Evolutionary conservation across 495 filamentous ascomycete genomes (phyloP), one percentile per base, ranked within the genome.

Genomic region (Stereocaulon alpinum): DNA sequence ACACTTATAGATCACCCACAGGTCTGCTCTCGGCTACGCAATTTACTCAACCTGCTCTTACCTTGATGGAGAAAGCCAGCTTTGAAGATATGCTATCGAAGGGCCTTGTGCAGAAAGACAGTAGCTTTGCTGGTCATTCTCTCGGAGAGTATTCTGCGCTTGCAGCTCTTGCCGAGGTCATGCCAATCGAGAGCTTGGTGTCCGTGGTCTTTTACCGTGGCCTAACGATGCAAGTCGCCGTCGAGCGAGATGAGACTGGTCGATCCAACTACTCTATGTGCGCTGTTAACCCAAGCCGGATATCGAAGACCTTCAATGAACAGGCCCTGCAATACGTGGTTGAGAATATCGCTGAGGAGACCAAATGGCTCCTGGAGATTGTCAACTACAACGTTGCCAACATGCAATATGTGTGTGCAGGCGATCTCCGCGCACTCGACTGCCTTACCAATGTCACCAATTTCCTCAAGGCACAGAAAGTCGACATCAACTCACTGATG

Each of bases 331-430:
- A 95, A 66, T 97, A 94, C 67, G 88, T 97, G 22, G 91, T 96
- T 49, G 88, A 86, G 75, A 92, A 86, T 73, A 89, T 98, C 56
- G 78, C 91, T 6, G 91, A 95, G 68, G 85, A 87, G 70, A 97
- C 94, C 6, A 85, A 83, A 58, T 97, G 93, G 93, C 80, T 98
- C 7, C 73, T 98, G 56, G 93, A 98, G 73, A 96, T 98, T 71
- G 93, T 98, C 81, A 98, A 98, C 74, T 93, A 89, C 80, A 98
- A 98, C 74, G 89, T 98, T 64, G 87, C 90, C 67, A 96, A 98
- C 76, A 86, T 89, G 88, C 93, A 98, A 71, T 98, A 98, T 69
- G 93, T 98, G 63, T 94, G 89, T 67, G 93, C 93, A 66, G 93
- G 93, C 72, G 93, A 98, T 75, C 83, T 97, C 61, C 89, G 93